Evolutionary conservation across 495 filamentous ascomycete species (phyloP).

Genomic region (Neurospora hispaniola): DNA sequence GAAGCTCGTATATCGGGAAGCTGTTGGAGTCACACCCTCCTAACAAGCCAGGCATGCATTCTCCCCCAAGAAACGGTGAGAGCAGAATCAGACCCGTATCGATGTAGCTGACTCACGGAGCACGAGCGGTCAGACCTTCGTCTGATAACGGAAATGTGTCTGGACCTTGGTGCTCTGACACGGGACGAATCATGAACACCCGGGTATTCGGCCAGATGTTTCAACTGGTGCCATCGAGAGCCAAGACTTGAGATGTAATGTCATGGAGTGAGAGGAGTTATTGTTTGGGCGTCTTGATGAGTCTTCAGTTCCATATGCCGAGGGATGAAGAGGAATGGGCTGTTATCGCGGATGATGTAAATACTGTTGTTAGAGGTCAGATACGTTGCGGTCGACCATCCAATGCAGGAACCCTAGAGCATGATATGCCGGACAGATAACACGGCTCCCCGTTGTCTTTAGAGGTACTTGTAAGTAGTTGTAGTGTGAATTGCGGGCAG

Average conservation of each 20-base stretch:
- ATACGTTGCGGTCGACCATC: neutral
- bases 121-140: neutral
- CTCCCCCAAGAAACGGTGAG: neutral
- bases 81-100: neutral
- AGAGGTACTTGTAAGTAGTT: neutral
- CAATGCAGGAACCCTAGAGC: neutral
- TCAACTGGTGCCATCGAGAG: neutral
- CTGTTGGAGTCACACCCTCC: neutral
- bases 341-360: neutral
- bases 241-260: neutral
- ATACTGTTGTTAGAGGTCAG: neutral
- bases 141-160: neutral
- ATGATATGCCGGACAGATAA: neutral
- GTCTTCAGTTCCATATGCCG: neutral
- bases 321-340: neutral
- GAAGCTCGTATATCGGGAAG: neutral
- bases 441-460: neutral
- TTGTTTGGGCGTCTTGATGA: neutral
- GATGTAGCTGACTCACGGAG: neutral
- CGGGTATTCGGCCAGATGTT: neutral
- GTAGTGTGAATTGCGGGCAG: neutral
- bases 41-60: neutral
- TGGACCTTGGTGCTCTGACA: neutral
- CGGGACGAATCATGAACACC: neutral
- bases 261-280: neutral